Evolutionary conservation across 2,329 filamentous ascomycete genomes (phyloP).

Genomic region (Epichloe gansuensis): DNA sequence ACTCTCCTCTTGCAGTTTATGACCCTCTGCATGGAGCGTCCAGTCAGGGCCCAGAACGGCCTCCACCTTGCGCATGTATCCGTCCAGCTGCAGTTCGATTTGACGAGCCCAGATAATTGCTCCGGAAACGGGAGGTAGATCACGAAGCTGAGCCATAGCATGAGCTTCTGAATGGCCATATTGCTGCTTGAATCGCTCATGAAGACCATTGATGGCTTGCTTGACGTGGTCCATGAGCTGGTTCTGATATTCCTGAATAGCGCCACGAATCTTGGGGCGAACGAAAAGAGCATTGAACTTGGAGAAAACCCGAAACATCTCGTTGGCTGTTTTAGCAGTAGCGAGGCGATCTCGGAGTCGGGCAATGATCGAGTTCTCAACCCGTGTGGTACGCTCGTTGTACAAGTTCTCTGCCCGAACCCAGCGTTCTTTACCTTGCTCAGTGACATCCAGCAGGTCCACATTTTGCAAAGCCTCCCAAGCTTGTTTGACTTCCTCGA

Average conservation of each 20-base stretch:
- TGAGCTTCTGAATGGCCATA: constrained; percentile 97
- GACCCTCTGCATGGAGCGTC: constrained; percentile 86
- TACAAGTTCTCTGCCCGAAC: constrained; percentile 90
- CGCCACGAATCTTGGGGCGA: constrained; percentile 94
- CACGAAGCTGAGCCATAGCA: constrained; percentile 93
- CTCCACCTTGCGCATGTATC: constrained; percentile 98
- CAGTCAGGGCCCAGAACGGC: constrained; percentile 91
- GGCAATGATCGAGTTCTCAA: constrained; percentile 98
- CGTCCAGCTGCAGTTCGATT: constrained; percentile 89
- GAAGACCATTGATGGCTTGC: constrained; percentile 80
- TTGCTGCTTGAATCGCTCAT: constrained; percentile 96
- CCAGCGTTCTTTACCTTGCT: constrained; percentile 83
- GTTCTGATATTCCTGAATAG: constrained; percentile 95
- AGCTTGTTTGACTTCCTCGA: constrained; percentile 88
- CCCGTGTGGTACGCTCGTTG: constrained; percentile 90
- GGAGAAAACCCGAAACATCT: constrained; percentile 99
- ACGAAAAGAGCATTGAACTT: constrained; percentile 99
- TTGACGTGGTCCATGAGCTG: constrained; percentile 98
- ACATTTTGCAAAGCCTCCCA: constrained; percentile 92
- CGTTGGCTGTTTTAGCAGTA: constrained; percentile 91
- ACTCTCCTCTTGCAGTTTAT: constrained; percentile 84
- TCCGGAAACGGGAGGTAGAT: constrained; percentile 88
- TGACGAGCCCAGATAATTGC: constrained; percentile 97
- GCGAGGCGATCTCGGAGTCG: constrained; percentile 82
- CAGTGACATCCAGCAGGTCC: constrained; percentile 82